Percentiles rank a stretch among this genome's conserved stretches.
These are phyloP conservation scores for Penicillium sp. DNA, from an alignment of 2,329 filamentous ascomycete genomes.

Conservation along the genomic window DNA sequence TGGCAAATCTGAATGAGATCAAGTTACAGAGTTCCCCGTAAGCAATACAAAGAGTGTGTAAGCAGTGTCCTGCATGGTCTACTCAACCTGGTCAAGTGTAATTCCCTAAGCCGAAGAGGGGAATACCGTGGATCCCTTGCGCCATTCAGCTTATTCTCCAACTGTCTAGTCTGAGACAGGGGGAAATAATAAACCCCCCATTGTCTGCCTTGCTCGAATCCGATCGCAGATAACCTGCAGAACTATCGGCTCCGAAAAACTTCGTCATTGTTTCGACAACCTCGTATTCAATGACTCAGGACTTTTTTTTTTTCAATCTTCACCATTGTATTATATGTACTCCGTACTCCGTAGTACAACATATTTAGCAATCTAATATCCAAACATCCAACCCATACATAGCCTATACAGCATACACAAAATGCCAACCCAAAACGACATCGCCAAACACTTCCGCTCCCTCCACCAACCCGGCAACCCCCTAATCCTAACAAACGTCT, in stretches of 20 bases:
- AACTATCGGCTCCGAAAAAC: background rate
- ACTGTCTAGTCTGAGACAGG: conserved; percentile 20
- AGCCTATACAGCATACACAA: background rate
- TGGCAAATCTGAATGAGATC: conserved; percentile 1
- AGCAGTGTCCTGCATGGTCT: background rate
- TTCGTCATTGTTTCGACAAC: background rate
- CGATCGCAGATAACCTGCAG: conserved; percentile 3
- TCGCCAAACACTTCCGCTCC: conserved; percentile 31
- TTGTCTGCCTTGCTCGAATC: conserved; percentile 3
- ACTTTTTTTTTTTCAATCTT: too few species aligned
- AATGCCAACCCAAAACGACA: conserved; percentile 8
- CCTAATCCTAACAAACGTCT: conserved; percentile 57
- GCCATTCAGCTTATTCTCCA: conserved; percentile 13
- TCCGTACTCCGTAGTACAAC: too few species aligned
- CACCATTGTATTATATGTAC: too few species aligned
- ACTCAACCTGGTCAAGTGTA: conserved; percentile 2
- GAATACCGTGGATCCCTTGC: conserved; percentile 23
- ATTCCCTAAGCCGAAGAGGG: background rate
- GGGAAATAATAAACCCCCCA: conserved; percentile 8
- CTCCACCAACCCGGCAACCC: conserved; percentile 56
- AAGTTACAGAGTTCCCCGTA: background rate
- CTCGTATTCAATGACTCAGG: background rate
- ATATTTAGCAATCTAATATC: too few species aligned
- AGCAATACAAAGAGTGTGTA: background rate
- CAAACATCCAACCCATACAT: background rate